phyloP scores from a whole-genome alignment of 108 stramenopile species.

The Conticribra guillardii region DNA sequence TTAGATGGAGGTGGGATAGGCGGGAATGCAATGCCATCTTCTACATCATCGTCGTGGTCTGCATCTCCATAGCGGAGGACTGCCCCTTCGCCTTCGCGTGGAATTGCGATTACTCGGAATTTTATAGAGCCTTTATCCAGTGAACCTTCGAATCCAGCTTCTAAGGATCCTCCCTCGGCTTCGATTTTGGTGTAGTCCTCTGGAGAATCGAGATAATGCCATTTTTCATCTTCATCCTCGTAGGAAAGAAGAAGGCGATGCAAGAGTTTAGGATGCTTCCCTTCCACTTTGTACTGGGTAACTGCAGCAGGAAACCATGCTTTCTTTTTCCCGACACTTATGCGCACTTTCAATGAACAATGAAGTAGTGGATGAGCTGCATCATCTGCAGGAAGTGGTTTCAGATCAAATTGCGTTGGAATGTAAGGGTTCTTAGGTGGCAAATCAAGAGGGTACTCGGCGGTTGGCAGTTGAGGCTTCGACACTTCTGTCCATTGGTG shows the following conservation, averaged over 20 bases:
- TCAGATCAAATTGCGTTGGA: conserved; percentile 71
- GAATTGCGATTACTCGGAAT: conserved; percentile 70
- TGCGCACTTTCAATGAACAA: conserved; percentile 78
- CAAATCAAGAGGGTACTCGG: conserved; percentile 54
- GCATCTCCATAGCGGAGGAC: conserved; percentile 71
- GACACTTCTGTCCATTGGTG: conserved; percentile 50
- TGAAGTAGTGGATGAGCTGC: conserved; percentile 75
- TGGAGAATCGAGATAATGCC: conserved; percentile 68
- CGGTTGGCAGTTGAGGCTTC: conserved; percentile 54
- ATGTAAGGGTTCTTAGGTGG: conserved; percentile 81
- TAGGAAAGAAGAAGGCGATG: conserved; percentile 62
- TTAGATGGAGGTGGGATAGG: conserved; percentile 72
- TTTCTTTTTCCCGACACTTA: conserved; percentile 71
- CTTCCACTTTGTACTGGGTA: conserved; percentile 64
- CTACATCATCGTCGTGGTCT: conserved; percentile 75
- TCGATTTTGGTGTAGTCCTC: conserved; percentile 26
- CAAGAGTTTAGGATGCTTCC: conserved; percentile 22
- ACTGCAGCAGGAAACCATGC: conserved; percentile 78
- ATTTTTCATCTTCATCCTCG: conserved; percentile 83
- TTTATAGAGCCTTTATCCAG: conserved; percentile 73
- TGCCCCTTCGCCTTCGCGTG: conserved; percentile 63
- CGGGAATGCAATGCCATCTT: conserved; percentile 69
- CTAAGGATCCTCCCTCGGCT: conserved; percentile 20
- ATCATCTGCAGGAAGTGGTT: conserved; percentile 73
- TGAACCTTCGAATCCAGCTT: conserved; percentile 71